phyloP scores from a whole-genome alignment of 1,284 basidiomycete genomes.

The Caloboletus firmus region DNA sequence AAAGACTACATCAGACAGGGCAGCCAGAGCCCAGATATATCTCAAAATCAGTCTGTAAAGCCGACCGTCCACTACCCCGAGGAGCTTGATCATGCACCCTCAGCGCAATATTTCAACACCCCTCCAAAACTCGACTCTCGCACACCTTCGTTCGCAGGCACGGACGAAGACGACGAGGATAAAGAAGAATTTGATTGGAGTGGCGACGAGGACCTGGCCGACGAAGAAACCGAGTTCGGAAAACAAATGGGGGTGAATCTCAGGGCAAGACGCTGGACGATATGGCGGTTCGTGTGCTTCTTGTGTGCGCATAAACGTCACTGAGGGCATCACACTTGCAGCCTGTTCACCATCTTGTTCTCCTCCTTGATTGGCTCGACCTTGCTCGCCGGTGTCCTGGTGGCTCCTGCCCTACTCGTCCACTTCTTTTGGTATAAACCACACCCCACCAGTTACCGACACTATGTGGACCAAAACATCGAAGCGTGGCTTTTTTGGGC shows the following conservation, averaged over 20 bases:
- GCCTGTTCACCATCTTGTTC: slow-evolving; percentile 61
- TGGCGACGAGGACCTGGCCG: slow-evolving; percentile 67
- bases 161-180: slow-evolving; percentile 60
- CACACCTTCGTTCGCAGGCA: slow-evolving; percentile 49
- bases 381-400: slow-evolving; percentile 59
- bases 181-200: slow-evolving; percentile 66
- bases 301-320: not conserved
- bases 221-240: slow-evolving; percentile 66
- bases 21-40: slow-evolving; percentile 16
- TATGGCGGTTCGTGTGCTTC: slow-evolving; percentile 49
- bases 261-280: slow-evolving; percentile 49
- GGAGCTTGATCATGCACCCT: slow-evolving; percentile 32
- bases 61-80: slow-evolving; percentile 57
- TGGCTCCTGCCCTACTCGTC: slow-evolving; percentile 58
- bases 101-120: slow-evolving; percentile 25
- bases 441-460: slow-evolving; percentile 53
- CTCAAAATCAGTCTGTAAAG: slow-evolving; percentile 20
- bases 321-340: slow-evolving; percentile 28
- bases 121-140: slow-evolving; percentile 39
- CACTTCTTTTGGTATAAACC: slow-evolving; percentile 69
- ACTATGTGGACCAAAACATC: slow-evolving; percentile 63
- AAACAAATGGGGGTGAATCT: slow-evolving; percentile 54
- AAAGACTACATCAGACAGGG: slow-evolving; percentile 8
- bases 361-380: slow-evolving; percentile 71
- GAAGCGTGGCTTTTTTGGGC: slow-evolving; percentile 80